phyloP scores from a whole-genome alignment of 1,284 basidiomycete species.

The Puccinia coronata region DNA sequence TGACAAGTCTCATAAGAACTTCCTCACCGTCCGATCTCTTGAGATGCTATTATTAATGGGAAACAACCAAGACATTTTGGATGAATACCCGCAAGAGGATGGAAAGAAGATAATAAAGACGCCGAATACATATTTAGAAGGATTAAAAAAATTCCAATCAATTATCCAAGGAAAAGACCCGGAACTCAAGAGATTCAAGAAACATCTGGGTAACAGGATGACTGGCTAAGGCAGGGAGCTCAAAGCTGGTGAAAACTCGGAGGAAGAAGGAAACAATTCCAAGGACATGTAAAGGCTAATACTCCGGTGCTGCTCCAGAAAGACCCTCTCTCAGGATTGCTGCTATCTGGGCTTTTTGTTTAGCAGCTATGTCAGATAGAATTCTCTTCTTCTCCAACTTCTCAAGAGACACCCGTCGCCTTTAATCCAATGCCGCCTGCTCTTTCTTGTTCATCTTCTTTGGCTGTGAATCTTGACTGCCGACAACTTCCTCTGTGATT shows the following conservation, averaged over 20 bases:
- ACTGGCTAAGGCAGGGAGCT: neutral
- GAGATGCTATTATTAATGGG: slow-evolving; percentile 6
- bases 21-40: neutral
- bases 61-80: neutral
- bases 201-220: neutral
- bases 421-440: neutral
- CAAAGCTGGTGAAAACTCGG: no score
- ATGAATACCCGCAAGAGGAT: neutral
- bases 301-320: neutral
- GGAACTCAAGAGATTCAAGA: neutral
- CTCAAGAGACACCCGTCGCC: neutral
- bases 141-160: neutral
- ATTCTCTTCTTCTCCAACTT: neutral
- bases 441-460: neutral
- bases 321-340: neutral
- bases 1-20: neutral
- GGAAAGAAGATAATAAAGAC: neutral
- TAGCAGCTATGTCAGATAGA: neutral
- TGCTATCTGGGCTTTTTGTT: neutral
- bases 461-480: neutral
- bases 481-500: neutral
- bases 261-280: neutral
- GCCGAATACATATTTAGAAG: neutral
- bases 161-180: neutral
- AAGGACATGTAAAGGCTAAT: neutral